These are phyloP conservation scores for Wickerhamomyces queroliae DNA, from an alignment of 805 yeast genomes.

Conservation along the genomic window DNA sequence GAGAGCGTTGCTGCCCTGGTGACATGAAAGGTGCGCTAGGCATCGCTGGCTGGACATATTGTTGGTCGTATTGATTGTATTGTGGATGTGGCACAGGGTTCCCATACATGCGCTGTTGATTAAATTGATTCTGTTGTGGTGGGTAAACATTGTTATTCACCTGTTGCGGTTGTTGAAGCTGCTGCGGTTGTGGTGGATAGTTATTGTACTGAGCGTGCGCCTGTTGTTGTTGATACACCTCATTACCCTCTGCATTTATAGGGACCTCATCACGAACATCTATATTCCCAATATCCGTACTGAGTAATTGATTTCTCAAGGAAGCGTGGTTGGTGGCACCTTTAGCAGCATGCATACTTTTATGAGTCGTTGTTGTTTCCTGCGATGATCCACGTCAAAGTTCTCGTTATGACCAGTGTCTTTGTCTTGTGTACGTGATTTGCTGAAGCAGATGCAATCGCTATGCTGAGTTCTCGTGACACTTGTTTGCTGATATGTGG, in stretches of 20 bases:
- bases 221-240: background rate
- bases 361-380: background rate
- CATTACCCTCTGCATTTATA: constrained; percentile 7
- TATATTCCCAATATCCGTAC: constrained; percentile 35
- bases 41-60: background rate
- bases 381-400: background rate
- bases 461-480: too few species aligned
- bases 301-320: constrained; percentile 31
- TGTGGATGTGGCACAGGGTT: background rate
- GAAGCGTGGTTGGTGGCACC: constrained; percentile 1
- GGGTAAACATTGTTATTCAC: too few species aligned
- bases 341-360: constrained; percentile 5
- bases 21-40: background rate
- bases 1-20: constrained; percentile 7
- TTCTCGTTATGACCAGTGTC: background rate
- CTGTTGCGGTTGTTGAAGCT: constrained; percentile 12
- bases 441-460: too few species aligned
- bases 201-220: background rate
- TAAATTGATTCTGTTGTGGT: too few species aligned
- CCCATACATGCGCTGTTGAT: constrained; percentile 9
- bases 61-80: background rate
- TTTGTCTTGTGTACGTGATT: too few species aligned
- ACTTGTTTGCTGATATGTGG: too few species aligned
- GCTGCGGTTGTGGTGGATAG: constrained; percentile 7
- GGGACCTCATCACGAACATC: constrained; percentile 40